Percentiles rank a stretch among this genome's conserved stretches.
These are phyloP conservation scores for Cystobasidiaceae sp. DNA, from an alignment of 1,284 basidiomycete species.

Conservation along the genomic window DNA sequence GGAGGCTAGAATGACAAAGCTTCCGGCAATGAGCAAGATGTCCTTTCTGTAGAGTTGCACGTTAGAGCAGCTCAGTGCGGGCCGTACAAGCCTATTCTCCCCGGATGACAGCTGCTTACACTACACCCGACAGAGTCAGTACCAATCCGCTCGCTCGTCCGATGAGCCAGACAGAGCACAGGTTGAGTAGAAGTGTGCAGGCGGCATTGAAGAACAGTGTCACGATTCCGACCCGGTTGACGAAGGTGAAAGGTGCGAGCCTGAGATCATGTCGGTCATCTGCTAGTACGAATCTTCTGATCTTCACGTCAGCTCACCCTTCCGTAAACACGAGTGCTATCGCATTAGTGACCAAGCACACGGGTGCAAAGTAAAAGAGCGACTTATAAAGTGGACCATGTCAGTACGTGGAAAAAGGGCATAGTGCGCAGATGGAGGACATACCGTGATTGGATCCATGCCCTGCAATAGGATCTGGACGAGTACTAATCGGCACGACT, in stretches of 20 bases:
- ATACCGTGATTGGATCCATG: conserved; percentile 43
- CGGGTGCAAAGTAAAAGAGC: conserved; percentile 66
- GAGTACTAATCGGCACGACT: conserved; percentile 8
- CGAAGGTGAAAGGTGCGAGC: conserved; percentile 73
- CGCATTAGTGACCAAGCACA: conserved; percentile 87
- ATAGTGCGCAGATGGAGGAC: conserved; percentile 34
- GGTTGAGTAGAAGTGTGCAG: conserved; percentile 84
- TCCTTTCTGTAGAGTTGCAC: conserved; percentile 54
- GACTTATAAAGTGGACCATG: no score
- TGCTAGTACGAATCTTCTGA: not conserved
- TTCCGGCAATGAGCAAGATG: conserved; percentile 85
- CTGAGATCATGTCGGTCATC: conserved; percentile 43
- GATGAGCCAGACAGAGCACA: conserved; percentile 91
- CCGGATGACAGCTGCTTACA: conserved; percentile 48
- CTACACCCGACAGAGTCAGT: conserved; percentile 88
- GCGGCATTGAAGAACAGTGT: conserved; percentile 77
- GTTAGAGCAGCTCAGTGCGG: not conserved
- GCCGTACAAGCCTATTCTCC: not conserved
- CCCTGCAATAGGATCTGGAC: conserved; percentile 43
- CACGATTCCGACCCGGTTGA: conserved; percentile 65
- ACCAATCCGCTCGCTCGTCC: conserved; percentile 80
- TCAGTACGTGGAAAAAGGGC: no score
- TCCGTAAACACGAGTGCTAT: conserved; percentile 57
- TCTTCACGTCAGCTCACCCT: conserved; percentile 1
- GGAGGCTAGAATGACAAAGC: conserved; percentile 75